phyloP scores from a whole-genome alignment of 169 alveolate species.

The Plasmodium sp. region DNA sequence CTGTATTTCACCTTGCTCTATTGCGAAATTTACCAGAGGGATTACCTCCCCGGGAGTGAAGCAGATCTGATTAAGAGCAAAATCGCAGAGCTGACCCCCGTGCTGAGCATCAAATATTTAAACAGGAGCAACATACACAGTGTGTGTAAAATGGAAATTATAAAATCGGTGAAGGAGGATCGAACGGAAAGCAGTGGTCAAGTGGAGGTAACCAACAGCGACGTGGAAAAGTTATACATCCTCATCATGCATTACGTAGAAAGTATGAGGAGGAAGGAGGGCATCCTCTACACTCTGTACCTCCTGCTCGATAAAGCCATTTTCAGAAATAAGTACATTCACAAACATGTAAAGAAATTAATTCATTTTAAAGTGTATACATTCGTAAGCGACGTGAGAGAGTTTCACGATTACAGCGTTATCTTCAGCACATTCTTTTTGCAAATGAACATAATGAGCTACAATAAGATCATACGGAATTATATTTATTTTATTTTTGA shows the following conservation, averaged over 20 bases:
- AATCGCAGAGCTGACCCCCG: constrained; percentile 24
- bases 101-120: constrained; percentile 25
- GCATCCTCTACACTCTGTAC: constrained; percentile 21
- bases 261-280: constrained; percentile 34
- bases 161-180: background rate
- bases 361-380: constrained; percentile 25
- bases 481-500: constrained; percentile 59
- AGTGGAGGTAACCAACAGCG: background rate
- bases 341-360: constrained; percentile 41
- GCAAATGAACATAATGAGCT: constrained; percentile 60
- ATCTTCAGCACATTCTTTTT: constrained; percentile 14
- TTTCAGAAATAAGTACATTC: constrained; percentile 29
- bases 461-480: constrained; percentile 46
- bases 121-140: constrained; percentile 10
- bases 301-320: constrained; percentile 35
- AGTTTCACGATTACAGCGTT: constrained; percentile 24
- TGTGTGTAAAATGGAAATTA: constrained; percentile 12
- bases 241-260: constrained; percentile 33
- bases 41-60: background rate
- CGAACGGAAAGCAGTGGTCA: background rate
- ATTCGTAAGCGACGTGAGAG: constrained; percentile 6
- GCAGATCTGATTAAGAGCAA: background rate
- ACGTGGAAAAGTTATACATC: constrained; percentile 12
- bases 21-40: constrained; percentile 2
- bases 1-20: constrained; percentile 15